These are phyloP conservation scores for Metschnikowia colocasiae DNA, from an alignment of 805 yeast genomes.

Conservation along the genomic window DNA sequence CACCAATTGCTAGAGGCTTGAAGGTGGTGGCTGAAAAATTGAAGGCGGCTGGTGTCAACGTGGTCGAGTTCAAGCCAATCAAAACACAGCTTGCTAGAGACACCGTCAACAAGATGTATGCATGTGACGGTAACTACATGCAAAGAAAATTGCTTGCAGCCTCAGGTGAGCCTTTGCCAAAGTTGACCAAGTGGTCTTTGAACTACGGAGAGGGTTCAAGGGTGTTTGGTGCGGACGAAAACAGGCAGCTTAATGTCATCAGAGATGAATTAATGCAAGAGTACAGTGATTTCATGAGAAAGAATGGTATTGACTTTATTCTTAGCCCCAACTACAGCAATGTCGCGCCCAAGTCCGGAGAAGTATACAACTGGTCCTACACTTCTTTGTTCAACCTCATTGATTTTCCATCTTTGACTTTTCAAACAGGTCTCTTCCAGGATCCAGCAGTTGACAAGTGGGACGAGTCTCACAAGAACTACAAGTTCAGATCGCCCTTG, in stretches of 20 bases:
- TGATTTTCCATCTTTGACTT: slow-evolving; percentile 64
- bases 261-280: slow-evolving; percentile 60
- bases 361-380: slow-evolving; percentile 75
- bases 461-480: slow-evolving; percentile 31
- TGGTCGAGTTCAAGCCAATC: slow-evolving; percentile 56
- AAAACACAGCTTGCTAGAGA: slow-evolving; percentile 56
- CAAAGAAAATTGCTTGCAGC: slow-evolving; percentile 49
- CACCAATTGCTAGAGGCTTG: slow-evolving; percentile 56
- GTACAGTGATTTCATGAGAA: slow-evolving; percentile 50
- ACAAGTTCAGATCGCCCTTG: slow-evolving; percentile 42
- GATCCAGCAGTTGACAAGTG: slow-evolving; percentile 53
- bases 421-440: slow-evolving; percentile 60
- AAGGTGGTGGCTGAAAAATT: slow-evolving; percentile 52
- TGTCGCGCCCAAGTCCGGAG: slow-evolving; percentile 65
- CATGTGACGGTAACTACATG: slow-evolving; percentile 63
- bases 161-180: slow-evolving; percentile 68
- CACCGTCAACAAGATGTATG: slow-evolving; percentile 53
- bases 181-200: slow-evolving; percentile 60
- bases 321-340: slow-evolving; percentile 66
- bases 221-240: slow-evolving; percentile 45
- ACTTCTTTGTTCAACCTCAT: slow-evolving; percentile 69
- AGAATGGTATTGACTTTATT: slow-evolving; percentile 59
- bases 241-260: slow-evolving; percentile 49
- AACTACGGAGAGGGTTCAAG: slow-evolving; percentile 57
- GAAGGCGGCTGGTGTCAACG: slow-evolving; percentile 54